phyloP scores from a whole-genome alignment of 768 basidiomycete genomes.

The Leucocoprinus leucothites region DNA sequence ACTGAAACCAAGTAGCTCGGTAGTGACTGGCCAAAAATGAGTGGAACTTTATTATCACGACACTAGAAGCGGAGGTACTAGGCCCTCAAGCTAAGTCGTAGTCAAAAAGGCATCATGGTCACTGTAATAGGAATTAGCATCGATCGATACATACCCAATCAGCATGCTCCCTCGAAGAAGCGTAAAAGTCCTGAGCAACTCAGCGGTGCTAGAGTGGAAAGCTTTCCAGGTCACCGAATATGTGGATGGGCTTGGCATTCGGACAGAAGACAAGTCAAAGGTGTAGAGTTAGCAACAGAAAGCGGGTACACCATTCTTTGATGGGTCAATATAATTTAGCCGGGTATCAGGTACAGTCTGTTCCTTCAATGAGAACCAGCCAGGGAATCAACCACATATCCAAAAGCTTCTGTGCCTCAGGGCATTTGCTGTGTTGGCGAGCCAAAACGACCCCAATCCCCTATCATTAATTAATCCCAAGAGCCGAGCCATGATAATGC shows the following conservation, averaged over 20 bases:
- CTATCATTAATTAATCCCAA: too few relatives aligned
- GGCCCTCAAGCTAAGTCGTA: too few relatives aligned
- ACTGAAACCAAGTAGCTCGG: background rate
- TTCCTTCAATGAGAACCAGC: background rate
- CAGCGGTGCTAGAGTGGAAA: conserved; percentile 9
- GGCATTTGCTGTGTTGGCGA: too few relatives aligned
- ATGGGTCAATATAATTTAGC: background rate
- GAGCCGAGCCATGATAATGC: too few relatives aligned
- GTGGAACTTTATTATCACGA: background rate
- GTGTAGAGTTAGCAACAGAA: background rate
- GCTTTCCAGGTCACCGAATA: background rate
- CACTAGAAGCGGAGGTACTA: background rate
- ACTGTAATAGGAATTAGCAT: background rate
- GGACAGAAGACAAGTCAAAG: background rate
- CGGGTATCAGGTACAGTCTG: background rate
- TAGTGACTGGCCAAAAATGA: background rate
- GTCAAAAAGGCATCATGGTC: too few relatives aligned
- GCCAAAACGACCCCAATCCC: too few relatives aligned
- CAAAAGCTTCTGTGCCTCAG: too few relatives aligned
- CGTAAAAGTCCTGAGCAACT: background rate
- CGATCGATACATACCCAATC: background rate
- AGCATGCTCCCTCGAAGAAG: background rate
- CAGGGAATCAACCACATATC: too few relatives aligned
- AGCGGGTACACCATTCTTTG: background rate
- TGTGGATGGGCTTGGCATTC: background rate